A percentile compares a stretch with the other conserved stretches of the same genome.
Conservation (phyloP, 805 yeast genomes). For the Monosporozyma unispora region DNA sequence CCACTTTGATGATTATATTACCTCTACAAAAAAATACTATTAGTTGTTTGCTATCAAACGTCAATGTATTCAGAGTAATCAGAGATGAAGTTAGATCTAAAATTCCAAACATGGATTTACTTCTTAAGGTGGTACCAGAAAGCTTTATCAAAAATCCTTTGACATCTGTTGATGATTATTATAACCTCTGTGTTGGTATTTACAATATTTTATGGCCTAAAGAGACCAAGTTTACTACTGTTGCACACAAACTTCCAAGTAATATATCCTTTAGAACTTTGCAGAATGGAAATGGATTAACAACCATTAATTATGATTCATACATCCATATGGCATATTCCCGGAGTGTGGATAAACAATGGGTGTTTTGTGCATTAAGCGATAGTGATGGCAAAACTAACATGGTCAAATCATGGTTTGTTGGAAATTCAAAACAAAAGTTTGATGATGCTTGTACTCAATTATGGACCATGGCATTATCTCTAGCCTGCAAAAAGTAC, state of each 20-base stretch:
- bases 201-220: slow-evolving; percentile 44
- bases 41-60: slow-evolving; percentile 39
- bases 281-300: slow-evolving; percentile 17
- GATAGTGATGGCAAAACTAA: slow-evolving; percentile 69
- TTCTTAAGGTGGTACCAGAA: slow-evolving; percentile 36
- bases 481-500: slow-evolving; percentile 34
- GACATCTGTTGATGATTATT: slow-evolving; percentile 24
- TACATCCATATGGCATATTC: slow-evolving; percentile 82
- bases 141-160: slow-evolving; percentile 33
- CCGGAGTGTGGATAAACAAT: slow-evolving; percentile 66
- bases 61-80: slow-evolving; percentile 41
- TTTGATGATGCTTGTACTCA: slow-evolving; percentile 55
- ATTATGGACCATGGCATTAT: slow-evolving; percentile 52
- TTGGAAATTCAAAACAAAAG: slow-evolving; percentile 28
- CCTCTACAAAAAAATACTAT: slow-evolving; percentile 25
- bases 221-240: slow-evolving; percentile 27
- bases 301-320: slow-evolving; percentile 41
- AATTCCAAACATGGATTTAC: slow-evolving; percentile 22
- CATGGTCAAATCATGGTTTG: slow-evolving; percentile 57
- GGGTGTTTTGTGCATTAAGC: slow-evolving; percentile 86
- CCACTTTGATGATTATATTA: slow-evolving; percentile 23
- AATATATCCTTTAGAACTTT: slow-evolving; percentile 38
- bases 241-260: slow-evolving; percentile 36
- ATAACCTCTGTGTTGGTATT: slow-evolving; percentile 42
- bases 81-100: slow-evolving; percentile 28